Conservation (phyloP, 257 asterid species). For the Linderniella brevidens region DNA sequence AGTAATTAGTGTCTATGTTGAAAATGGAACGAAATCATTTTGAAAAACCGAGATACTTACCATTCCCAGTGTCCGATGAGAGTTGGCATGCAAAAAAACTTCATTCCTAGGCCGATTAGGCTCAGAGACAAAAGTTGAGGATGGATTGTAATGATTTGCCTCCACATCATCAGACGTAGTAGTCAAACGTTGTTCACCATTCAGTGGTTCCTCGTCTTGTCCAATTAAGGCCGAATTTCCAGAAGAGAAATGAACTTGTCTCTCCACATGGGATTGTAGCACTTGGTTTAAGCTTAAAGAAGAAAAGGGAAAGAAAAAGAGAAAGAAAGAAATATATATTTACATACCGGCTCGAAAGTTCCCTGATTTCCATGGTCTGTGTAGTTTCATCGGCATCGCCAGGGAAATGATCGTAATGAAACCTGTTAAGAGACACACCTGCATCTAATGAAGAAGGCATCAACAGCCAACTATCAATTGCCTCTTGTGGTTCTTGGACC, state of each 20-base stretch:
- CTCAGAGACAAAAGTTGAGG: too few species aligned
- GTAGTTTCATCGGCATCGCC: constrained; percentile 51
- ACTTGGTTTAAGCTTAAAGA: constrained; percentile 68
- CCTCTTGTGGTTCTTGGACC: constrained; percentile 27
- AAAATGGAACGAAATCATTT: background rate
- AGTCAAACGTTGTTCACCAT: constrained; percentile 20
- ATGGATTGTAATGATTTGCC: background rate
- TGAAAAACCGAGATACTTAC: background rate
- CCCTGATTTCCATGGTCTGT: constrained; percentile 56
- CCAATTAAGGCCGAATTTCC: constrained; percentile 39
- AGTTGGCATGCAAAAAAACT: too few species aligned
- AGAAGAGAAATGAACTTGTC: constrained; percentile 43
- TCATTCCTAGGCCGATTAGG: too few species aligned
- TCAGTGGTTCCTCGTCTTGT: constrained; percentile 28
- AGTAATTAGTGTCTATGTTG: too few species aligned
- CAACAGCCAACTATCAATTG: constrained; percentile 47
- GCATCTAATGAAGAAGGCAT: constrained; percentile 25
- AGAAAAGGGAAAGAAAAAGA: background rate
- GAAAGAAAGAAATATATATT: background rate
- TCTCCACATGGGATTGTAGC: constrained; percentile 59
- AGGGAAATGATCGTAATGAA: constrained; percentile 12
- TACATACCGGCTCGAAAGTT: constrained; percentile 69
- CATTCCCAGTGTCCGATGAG: too few species aligned
- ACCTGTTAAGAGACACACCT: too few species aligned
- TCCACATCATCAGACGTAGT: constrained; percentile 9